These are phyloP conservation scores for Kodamaea sp. DNA, from an alignment of 1,139 yeast species.

Conservation along the genomic window DNA sequence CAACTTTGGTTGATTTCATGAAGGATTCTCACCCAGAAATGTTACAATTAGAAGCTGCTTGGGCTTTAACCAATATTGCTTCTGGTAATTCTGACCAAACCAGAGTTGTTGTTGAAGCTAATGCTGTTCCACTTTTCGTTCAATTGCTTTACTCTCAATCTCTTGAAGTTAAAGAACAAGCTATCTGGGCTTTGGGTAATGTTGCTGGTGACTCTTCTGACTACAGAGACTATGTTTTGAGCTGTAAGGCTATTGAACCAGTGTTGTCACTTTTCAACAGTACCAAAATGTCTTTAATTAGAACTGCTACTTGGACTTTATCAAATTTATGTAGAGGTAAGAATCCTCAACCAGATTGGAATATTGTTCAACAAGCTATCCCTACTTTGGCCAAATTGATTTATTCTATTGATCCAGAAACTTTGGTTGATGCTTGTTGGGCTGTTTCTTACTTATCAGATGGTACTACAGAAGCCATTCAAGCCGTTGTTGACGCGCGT, in stretches of 20 bases:
- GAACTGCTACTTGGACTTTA: conserved; percentile 98
- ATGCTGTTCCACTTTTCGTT: conserved; percentile 91
- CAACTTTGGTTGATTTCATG: conserved; percentile 85
- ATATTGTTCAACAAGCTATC: conserved; percentile 75
- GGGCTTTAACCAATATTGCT: conserved; percentile 98
- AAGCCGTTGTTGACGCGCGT: conserved; percentile 94
- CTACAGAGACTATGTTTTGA: conserved; percentile 83
- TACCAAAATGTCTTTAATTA: conserved; percentile 78
- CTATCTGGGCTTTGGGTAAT: conserved; percentile 98
- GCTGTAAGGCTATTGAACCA: conserved; percentile 86
- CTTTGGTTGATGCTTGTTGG: conserved; percentile 97
- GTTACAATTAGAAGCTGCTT: conserved; percentile 95
- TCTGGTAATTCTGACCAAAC: conserved; percentile 94
- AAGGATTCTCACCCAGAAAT: conserved; percentile 72
- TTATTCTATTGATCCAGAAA: conserved; percentile 87
- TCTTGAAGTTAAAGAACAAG: conserved; percentile 93
- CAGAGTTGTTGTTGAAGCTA: conserved; percentile 81
- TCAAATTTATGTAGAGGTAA: conserved; percentile 96
- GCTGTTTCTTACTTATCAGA: conserved; percentile 93
- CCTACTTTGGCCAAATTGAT: conserved; percentile 91
- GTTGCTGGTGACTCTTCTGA: conserved; percentile 95
- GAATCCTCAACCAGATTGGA: conserved; percentile 96
- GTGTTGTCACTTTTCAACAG: conserved; percentile 74
- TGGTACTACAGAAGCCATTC: conserved; percentile 89
- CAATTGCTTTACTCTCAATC: conserved; percentile 75